These are phyloP conservation scores for Fusarium incarnatum DNA, from an alignment of 2,329 filamentous ascomycete genomes.

Conservation along the genomic window DNA sequence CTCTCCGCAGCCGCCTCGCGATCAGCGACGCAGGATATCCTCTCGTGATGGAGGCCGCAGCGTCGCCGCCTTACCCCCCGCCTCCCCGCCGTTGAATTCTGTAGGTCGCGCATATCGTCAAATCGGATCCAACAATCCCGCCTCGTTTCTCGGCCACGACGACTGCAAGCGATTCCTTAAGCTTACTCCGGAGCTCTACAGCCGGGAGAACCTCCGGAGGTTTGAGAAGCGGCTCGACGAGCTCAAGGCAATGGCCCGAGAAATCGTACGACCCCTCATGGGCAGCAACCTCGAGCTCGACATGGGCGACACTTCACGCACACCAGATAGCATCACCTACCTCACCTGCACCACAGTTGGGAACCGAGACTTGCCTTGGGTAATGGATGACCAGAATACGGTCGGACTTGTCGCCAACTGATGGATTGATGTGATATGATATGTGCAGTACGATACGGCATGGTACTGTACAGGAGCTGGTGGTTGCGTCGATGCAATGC, in stretches of 20 bases:
- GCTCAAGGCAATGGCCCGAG: constrained; percentile 84
- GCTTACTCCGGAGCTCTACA: constrained; percentile 83
- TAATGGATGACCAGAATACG: constrained; percentile 51
- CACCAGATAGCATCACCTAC: constrained; percentile 59
- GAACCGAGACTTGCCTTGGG: constrained; percentile 65
- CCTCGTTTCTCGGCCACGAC: constrained; percentile 81
- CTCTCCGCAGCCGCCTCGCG: constrained; percentile 65
- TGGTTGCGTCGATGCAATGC: constrained; percentile 35
- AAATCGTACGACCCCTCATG: constrained; percentile 87
- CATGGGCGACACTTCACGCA: constrained; percentile 58
- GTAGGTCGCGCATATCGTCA: constrained; percentile 81
- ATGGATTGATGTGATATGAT: constrained; percentile 18
- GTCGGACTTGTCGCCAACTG: constrained; percentile 27
- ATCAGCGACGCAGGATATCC: constrained; percentile 44
- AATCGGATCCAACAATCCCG: constrained; percentile 70
- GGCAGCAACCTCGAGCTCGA: constrained; percentile 86
- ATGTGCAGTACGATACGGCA: constrained; percentile 1
- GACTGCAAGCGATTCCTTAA: constrained; percentile 93
- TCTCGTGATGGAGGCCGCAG: constrained; percentile 48
- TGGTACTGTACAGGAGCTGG: constrained; percentile 14
- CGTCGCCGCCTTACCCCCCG: constrained; percentile 52
- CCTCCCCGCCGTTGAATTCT: constrained; percentile 64
- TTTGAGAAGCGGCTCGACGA: constrained; percentile 92
- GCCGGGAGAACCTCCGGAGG: constrained; percentile 82
- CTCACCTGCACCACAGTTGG: constrained; percentile 63